Evolutionary conservation across 2,329 filamentous ascomycete species (phyloP), one percentile per base, ranked within the genome.

Genomic region (Gyromitra esculenta): DNA sequence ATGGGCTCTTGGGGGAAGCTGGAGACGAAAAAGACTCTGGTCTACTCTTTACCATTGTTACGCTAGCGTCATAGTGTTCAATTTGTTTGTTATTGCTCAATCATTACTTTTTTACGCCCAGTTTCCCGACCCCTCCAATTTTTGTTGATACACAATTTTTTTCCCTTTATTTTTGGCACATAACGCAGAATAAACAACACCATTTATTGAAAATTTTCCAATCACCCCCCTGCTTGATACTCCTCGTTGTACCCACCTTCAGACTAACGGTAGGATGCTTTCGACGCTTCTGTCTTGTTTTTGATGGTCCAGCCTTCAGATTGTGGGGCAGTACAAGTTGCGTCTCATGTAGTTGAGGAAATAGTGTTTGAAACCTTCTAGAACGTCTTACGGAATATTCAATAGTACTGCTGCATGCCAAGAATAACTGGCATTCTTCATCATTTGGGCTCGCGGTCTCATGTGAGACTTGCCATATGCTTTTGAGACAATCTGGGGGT

Each of bases 331-430:
- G 69, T 52, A 50, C 18, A 64, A 74, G 62, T 67, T 63, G 50
- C 57, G 39, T 74, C 45, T 11, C 21, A 65, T 74, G 71, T 77
- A 74, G 75, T 77, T 64, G 60, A 74, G 59, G 13, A 52, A 13
- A 63, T 41, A 69, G 13, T 59, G 59, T 60, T 65, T 69, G 35
- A 41, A 59, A 70, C 56, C 64, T 77, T 77, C 75, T 77, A 75
- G 75, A 77, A 77, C 59, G 59, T 77, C 43, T 77, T 54, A 65
- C 54, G 64, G 75, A 77, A 77, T 57, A 65, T 74, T 69, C 35
- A 60, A 39, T 60, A 65, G 57, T 52, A 77, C 45, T 68, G 25
- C 71, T 77, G 75, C 75, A 77, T 77, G 75, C 75, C 75, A 77
- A 77, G 75, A 54, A 48, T 56, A 59, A n/a, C 65, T 74, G 21